Evolutionary conservation across 257 asterid species (phyloP).

Genomic region (Oldenlandia corymbosa): DNA sequence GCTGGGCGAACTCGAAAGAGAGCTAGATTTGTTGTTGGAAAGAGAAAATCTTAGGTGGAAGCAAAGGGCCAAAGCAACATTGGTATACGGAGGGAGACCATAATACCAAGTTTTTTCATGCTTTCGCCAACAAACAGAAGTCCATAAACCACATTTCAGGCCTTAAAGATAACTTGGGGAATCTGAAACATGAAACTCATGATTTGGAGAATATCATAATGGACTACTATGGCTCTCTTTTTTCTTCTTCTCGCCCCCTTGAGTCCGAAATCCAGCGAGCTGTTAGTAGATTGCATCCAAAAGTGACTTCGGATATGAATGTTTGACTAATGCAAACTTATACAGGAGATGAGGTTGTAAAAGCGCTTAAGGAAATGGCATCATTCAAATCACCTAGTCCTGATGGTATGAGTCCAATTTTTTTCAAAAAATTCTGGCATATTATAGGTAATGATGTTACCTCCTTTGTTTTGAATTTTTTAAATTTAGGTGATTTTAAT

Average conservation of each 20-base stretch:
- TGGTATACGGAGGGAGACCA: not conserved
- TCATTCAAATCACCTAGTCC: not conserved
- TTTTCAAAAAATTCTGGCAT: not conserved
- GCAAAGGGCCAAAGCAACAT: not conserved
- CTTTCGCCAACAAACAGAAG: no score
- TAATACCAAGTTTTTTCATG: not conserved
- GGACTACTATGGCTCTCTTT: no score
- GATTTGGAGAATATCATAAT: no score
- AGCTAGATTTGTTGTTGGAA: not conserved
- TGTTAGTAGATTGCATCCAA: not conserved
- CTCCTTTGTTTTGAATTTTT: not conserved
- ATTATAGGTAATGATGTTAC: not conserved
- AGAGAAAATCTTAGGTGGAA: not conserved
- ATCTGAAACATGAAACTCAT: no score
- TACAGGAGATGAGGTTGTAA: not conserved
- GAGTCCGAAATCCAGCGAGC: no score
- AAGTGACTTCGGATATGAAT: not conserved
- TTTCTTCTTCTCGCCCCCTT: no score
- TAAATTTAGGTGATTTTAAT: not conserved
- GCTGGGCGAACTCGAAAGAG: not conserved
- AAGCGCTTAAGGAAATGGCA: not conserved
- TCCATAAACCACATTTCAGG: no score
- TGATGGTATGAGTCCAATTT: not conserved
- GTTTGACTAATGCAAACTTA: not conserved
- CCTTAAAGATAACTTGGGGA: no score